Base-by-base conservation (phyloP, 192 early-diverging fungal genomes). In the Umbelopsis sp. region DNA sequence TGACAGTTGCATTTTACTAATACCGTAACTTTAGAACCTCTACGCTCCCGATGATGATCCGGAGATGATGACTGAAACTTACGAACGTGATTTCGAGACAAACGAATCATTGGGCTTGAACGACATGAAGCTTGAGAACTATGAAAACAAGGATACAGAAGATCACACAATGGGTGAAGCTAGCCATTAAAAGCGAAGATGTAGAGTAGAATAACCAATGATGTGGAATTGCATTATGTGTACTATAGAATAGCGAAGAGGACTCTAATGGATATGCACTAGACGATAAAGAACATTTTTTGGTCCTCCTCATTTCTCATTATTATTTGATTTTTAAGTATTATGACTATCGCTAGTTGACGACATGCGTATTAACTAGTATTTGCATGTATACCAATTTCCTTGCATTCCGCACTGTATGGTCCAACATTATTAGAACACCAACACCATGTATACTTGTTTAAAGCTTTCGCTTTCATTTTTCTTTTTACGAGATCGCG, bases 11-110 rank as follows among this genome's bases (percentile, higher is more conserved):
- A n/a, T n/a, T n/a, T 7, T n/a, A 49, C 16, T 49, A 49, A 49
- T 17, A 21, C 4, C n/a, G 47, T 17, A n/a, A 32, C 17, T 47
- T 29, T 53, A 74, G 81, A 98, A 97, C 86, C 79, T 92, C 49
- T 96, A 97, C 77, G 96, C 96, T 20, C 96, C 96, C 22, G 96
- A 97, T 74, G 81, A 86, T 10, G 96, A 98, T 72, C 96, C 96
- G n/a, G 93, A 95, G 73, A 98, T 98, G 96, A 85, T 75, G 7
- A 87, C 87, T 51, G 93, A 93, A 73, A 85, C 85, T 16, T 98
- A 95, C 70, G 90, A 95, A 69, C 89, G 96, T 65, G 90, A 89
- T 1, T 93, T 85, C 82, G 95, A 97, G 49, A 88, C 94, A 71
- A 95, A 98, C 76, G 96, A 98, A 74, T 77, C 78, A 29, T 85